A percentile compares a stretch with the other conserved stretches of the same genome.
phyloP scores from a whole-genome alignment of 768 basidiomycete species.

The Coprinellus micaceus region DNA sequence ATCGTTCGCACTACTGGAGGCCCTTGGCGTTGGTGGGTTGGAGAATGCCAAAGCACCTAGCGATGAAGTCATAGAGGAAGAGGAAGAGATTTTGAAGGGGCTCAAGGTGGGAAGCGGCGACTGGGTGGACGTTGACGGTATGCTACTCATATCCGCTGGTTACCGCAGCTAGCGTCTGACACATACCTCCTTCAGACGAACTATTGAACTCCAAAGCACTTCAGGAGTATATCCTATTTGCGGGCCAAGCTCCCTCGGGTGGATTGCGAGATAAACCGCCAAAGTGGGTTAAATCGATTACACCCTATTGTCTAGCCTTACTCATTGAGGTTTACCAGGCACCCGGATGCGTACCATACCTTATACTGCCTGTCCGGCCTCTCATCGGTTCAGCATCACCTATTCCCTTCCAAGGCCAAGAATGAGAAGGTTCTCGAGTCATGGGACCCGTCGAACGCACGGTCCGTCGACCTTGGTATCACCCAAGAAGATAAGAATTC shows the following conservation, averaged over 20 bases:
- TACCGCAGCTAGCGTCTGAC: slow-evolving; percentile 4
- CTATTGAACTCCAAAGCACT: slow-evolving; percentile 67
- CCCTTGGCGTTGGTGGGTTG: slow-evolving; percentile 40
- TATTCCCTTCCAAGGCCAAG: slow-evolving; percentile 42
- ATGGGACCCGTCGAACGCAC: slow-evolving; percentile 15
- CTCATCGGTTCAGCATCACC: slow-evolving; percentile 81
- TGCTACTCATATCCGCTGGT: not conserved
- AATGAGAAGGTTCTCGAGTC: slow-evolving; percentile 16
- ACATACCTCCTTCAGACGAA: slow-evolving; percentile 25
- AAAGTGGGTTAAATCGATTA: slow-evolving; percentile 50
- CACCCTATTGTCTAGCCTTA: not conserved
- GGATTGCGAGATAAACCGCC: slow-evolving; percentile 95
- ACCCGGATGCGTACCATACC: slow-evolving; percentile 94
- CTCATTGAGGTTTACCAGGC: slow-evolving; percentile 36
- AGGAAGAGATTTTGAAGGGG: slow-evolving; percentile 2
- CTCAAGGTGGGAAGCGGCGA: slow-evolving; percentile 14
- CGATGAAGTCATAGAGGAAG: slow-evolving; percentile 8
- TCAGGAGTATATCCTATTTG: slow-evolving; percentile 83
- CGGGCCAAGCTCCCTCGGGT: slow-evolving; percentile 81
- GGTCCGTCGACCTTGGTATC: not conserved
- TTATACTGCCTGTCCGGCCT: slow-evolving; percentile 89
- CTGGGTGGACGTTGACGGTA: slow-evolving; percentile 74
- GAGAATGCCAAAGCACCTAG: slow-evolving; percentile 32
- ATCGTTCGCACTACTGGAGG: slow-evolving; percentile 73
- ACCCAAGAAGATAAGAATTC: not conserved